Evolutionary conservation across 179 eudicot genomes (phyloP).

Genomic region (Silene noctiflora): DNA sequence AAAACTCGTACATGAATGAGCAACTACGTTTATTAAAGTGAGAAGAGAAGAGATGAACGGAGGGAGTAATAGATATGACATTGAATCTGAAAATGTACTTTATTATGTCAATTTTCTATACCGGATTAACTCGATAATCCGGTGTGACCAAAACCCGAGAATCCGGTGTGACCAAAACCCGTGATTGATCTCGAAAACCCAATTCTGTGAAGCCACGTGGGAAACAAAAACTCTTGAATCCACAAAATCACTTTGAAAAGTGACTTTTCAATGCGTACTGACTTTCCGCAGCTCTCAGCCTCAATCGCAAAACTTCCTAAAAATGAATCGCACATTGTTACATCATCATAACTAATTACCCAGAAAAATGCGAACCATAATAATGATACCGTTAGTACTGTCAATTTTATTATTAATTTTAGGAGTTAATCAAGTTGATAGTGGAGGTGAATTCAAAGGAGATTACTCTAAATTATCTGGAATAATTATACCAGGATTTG

Average conservation of each 20-base stretch:
- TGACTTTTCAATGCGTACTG: background rate
- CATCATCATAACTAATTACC: background rate
- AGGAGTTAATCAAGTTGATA: background rate
- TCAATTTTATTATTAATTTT: slow-evolving; percentile 5
- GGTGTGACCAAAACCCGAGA: no score
- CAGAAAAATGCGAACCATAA: slow-evolving; percentile 19
- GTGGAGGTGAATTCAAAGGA: slow-evolving; percentile 36
- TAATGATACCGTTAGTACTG: background rate
- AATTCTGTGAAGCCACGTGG: no score
- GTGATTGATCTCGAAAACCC: no score
- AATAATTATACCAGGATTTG: slow-evolving; percentile 89
- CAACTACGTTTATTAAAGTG: no score
- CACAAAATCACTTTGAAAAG: background rate
- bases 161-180: no score
- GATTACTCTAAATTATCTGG: slow-evolving; percentile 63
- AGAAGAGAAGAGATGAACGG: no score
- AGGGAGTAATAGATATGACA: no score
- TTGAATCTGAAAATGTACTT: no score
- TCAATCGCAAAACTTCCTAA: slow-evolving; percentile 4
- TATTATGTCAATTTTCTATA: no score
- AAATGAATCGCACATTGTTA: background rate
- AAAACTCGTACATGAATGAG: no score
- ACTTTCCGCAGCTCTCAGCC: background rate
- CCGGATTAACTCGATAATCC: no score
- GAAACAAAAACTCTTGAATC: no score